Percentiles rank a stretch among this genome's conserved stretches.
Evolutionary conservation across 495 filamentous ascomycete species (phyloP).

Genomic region (Annulohypoxylon nitens): DNA sequence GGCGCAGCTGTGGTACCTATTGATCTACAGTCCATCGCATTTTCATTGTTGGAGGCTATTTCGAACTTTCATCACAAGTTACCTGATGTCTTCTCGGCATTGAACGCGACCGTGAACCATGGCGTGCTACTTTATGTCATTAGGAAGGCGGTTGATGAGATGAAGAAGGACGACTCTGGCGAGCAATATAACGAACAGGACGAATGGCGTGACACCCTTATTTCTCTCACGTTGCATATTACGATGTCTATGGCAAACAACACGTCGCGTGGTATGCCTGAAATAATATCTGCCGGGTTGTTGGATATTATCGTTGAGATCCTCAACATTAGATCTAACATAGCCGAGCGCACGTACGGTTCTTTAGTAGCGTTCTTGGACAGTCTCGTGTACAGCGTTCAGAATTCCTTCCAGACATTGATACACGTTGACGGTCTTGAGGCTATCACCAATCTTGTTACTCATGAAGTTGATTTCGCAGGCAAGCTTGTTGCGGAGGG

Average conservation of each 20-base stretch:
- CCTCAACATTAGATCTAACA: constrained; percentile 82
- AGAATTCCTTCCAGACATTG: constrained; percentile 82
- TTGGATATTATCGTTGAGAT: constrained; percentile 92
- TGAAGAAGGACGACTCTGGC: constrained; percentile 70
- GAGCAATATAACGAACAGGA: constrained; percentile 73
- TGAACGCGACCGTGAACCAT: constrained; percentile 95
- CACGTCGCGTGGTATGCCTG: constrained; percentile 63
- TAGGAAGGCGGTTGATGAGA: constrained; percentile 86
- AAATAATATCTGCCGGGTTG: constrained; percentile 86
- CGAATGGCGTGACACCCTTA: constrained; percentile 89
- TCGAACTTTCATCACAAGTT: constrained; percentile 81
- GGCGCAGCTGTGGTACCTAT: constrained; percentile 75
- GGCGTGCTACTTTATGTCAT: constrained; percentile 95
- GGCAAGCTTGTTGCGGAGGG: constrained; percentile 72
- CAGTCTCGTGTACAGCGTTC: constrained; percentile 82
- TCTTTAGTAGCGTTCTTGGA: constrained; percentile 88
- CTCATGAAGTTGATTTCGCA: constrained; percentile 80
- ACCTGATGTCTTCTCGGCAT: constrained; percentile 82
- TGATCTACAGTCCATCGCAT: constrained; percentile 83
- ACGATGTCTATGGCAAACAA: constrained; percentile 77
- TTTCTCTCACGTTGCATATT: constrained; percentile 82
- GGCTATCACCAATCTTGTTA: constrained; percentile 84
- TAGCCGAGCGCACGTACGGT: constrained; percentile 84
- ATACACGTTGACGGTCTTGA: constrained; percentile 86
- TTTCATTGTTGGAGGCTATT: constrained; percentile 84